Conservation (phyloP, 352 stramenopile species). For the Globisporangium radiosum region DNA sequence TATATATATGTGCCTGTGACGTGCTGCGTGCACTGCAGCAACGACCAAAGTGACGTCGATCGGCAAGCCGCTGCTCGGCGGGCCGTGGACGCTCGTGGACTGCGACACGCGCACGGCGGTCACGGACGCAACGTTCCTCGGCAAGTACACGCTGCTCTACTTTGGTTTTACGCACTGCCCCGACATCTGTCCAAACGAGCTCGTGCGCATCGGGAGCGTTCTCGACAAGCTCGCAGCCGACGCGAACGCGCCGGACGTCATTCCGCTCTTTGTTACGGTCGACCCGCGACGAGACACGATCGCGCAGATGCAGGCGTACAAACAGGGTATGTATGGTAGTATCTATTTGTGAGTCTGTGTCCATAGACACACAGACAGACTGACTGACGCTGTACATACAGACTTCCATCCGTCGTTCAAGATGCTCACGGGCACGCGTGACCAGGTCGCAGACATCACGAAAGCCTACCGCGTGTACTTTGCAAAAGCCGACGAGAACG, state of each 20-base stretch:
- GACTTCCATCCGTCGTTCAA: slow-evolving; percentile 85
- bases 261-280: slow-evolving; percentile 97
- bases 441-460: slow-evolving; percentile 94
- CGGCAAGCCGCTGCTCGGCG: slow-evolving; percentile 89
- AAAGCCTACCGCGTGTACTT: slow-evolving; percentile 99
- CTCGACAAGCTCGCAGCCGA: slow-evolving; percentile 88
- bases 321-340: slow-evolving; percentile 51
- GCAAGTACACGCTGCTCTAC: slow-evolving; percentile 97
- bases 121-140: slow-evolving; percentile 88
- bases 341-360: not conserved
- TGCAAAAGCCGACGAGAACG: slow-evolving; percentile 92
- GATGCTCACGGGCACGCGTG: slow-evolving; percentile 90
- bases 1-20: no score
- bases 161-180: slow-evolving; percentile 99
- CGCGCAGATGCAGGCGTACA: slow-evolving; percentile 94
- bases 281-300: slow-evolving; percentile 97
- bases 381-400: slow-evolving; percentile 4
- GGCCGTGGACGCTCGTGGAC: slow-evolving; percentile 91
- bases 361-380: not conserved
- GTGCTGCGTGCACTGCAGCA: slow-evolving; percentile 19
- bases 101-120: slow-evolving; percentile 77
- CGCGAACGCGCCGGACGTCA: slow-evolving; percentile 41
- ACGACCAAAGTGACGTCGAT: slow-evolving; percentile 85
- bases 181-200: slow-evolving; percentile 99
- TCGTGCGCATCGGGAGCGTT: slow-evolving; percentile 96